A percentile compares a stretch with the other conserved stretches of the same genome.
Evolutionary conservation across 139 green algal species (phyloP).

Genomic region (Coelastrella sp.): DNA sequence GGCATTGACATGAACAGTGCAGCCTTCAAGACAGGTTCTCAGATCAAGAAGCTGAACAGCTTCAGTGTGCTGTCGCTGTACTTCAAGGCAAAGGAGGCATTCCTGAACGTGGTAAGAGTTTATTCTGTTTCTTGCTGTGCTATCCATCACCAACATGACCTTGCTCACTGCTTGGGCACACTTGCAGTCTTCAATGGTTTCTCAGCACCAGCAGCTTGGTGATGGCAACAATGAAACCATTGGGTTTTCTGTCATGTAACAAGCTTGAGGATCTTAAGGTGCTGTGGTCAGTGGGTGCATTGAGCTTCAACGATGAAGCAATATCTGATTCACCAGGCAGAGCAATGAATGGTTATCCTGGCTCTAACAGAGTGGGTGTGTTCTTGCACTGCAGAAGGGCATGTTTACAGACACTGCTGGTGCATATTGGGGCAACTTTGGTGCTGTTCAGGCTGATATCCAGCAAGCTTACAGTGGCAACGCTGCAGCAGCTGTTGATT

Average conservation of each 20-base stretch:
- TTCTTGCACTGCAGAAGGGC: slow-evolving; percentile 33
- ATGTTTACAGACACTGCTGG: slow-evolving; percentile 21
- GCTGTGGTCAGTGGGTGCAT: too few species aligned
- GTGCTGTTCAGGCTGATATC: slow-evolving; percentile 39
- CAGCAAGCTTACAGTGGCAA: slow-evolving; percentile 46
- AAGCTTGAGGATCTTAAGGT: too few species aligned
- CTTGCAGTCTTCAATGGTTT: background rate
- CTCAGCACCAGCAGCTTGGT: background rate
- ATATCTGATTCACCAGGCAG: too few species aligned
- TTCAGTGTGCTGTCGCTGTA: slow-evolving; percentile 44
- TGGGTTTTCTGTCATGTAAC: too few species aligned
- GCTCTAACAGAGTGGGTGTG: background rate
- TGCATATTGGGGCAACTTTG: slow-evolving; percentile 50
- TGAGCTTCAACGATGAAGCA: too few species aligned
- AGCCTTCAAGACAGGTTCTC: slow-evolving; percentile 26
- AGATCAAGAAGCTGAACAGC: slow-evolving; percentile 47
- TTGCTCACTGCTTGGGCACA: too few species aligned
- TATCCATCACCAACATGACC: too few species aligned
- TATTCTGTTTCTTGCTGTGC: too few species aligned
- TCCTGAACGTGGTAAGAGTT: slow-evolving; percentile 3
- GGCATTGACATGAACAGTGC: slow-evolving; percentile 24
- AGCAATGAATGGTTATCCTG: too few species aligned
- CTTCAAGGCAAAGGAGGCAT: slow-evolving; percentile 40
- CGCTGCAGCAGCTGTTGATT: slow-evolving; percentile 11
- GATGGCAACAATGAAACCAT: too few species aligned